Conservation (phyloP, 1,284 basidiomycete genomes). For the Mycena citricolor region DNA sequence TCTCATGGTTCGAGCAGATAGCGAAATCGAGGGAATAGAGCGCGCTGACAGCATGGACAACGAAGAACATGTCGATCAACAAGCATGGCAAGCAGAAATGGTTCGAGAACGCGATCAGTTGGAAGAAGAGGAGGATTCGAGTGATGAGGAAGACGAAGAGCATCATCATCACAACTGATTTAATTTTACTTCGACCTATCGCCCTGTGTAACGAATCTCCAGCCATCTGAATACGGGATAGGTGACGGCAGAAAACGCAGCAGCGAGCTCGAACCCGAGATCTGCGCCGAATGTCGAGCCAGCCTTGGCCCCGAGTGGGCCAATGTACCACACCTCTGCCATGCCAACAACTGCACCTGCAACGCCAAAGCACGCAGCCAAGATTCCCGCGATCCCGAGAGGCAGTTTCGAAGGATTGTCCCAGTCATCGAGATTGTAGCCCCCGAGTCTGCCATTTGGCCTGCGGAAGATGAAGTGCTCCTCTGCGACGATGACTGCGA, state of each 20-base stretch:
- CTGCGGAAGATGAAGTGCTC: constrained; percentile 60
- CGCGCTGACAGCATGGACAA: constrained; percentile 19
- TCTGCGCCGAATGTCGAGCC: constrained; percentile 48
- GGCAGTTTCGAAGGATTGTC: constrained; percentile 51
- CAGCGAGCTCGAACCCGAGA: constrained; percentile 49
- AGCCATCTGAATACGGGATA: constrained; percentile 19
- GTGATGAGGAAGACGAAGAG: constrained; percentile 2
- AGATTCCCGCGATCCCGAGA: constrained; percentile 52
- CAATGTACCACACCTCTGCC: constrained; percentile 41
- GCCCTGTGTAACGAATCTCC: constrained; percentile 18
- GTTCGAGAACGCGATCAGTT: constrained; percentile 10
- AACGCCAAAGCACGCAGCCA: constrained; percentile 47
- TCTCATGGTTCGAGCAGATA: constrained; percentile 15
- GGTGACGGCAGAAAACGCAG: constrained; percentile 7
- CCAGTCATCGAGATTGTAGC: constrained; percentile 59
- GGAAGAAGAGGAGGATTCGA: constrained; percentile 14
- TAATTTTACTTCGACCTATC: too few relatives aligned
- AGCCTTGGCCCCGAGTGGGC: constrained; percentile 46
- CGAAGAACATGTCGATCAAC: constrained; percentile 8
- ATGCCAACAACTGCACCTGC: constrained; percentile 50
- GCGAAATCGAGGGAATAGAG: constrained; percentile 21
- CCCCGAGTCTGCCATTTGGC: constrained; percentile 41
- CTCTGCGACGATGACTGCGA: constrained; percentile 55
- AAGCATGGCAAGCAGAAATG: constrained; percentile 10
- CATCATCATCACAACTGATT: background rate